Percentiles rank a stretch among this genome's conserved stretches.
These are phyloP conservation scores for Ogataea wickerhamii DNA, from an alignment of 805 yeast species.

Conservation along the genomic window DNA sequence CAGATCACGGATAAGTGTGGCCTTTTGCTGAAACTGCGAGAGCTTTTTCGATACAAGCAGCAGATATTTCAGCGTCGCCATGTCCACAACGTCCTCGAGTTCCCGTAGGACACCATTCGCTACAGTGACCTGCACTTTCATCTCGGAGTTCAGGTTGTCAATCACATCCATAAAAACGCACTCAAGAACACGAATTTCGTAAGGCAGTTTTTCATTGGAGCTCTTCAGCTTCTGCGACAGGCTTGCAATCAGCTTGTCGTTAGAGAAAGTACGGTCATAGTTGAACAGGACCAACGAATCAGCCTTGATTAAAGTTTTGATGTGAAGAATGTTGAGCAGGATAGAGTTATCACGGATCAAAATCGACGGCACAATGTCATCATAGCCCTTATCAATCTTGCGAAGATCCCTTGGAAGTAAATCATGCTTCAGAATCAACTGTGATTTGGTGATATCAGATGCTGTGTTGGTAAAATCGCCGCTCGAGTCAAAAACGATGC, in stretches of 20 bases:
- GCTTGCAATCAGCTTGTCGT: constrained; percentile 41
- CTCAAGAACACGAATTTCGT: constrained; percentile 89
- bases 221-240: constrained; percentile 37
- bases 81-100: constrained; percentile 76
- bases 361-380: constrained; percentile 56
- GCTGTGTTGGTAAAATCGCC: constrained; percentile 46
- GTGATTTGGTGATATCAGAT: constrained; percentile 41
- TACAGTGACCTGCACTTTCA: constrained; percentile 78
- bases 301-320: constrained; percentile 50
- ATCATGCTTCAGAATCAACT: constrained; percentile 42
- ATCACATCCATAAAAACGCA: constrained; percentile 79
- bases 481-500: constrained; percentile 45
- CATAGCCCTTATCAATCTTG: constrained; percentile 44
- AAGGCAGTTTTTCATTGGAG: constrained; percentile 51
- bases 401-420: constrained; percentile 51
- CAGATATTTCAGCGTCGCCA: constrained; percentile 71
- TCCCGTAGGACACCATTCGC: constrained; percentile 71
- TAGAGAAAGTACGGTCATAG: constrained; percentile 43
- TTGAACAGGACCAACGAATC: constrained; percentile 50
- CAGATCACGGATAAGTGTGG: constrained; percentile 74
- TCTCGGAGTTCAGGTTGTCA: constrained; percentile 75
- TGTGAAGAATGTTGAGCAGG: constrained; percentile 45
- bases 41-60: constrained; percentile 82
- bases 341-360: constrained; percentile 46
- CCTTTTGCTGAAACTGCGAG: constrained; percentile 80